Base-by-base conservation (phyloP, 116 monocot species). In the Dioscorea cayenensis region DNA sequence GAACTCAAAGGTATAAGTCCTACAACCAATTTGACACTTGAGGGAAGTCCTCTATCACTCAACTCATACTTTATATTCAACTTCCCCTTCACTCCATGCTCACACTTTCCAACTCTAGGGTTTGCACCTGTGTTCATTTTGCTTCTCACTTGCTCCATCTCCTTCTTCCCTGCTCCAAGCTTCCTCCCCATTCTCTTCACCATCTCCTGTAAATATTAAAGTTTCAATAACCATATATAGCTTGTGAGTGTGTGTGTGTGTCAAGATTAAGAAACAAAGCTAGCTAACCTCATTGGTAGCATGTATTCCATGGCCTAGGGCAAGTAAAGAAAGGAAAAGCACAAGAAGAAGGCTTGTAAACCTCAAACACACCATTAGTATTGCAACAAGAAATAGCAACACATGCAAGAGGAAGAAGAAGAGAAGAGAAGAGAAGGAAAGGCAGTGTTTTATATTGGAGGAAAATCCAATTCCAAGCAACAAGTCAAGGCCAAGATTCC, bases 1-100 rank as follows among this genome's bases (percentile, higher is more conserved):
- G 87, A 81, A 76, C 69, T 84, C 70, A 87, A 78, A 51, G 84
- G 68, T 23, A 81, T 76, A n/a, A 76, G 67, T 18, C 78, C 81
- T 43, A 43, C 43, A 71, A 64, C 60, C 36, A 79, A 60, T 67
- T 79, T 72, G 59, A 55, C 55, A 29, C 75, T 77, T 0, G 75
- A 69, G 59, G 73, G 68, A 23, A 66, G 59, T 17, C 59, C 51
- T 29, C 49, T 69, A 28, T 28, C 66, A 3, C 73, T 78, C 60
- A 87, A 68, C 50, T 64, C 77, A 73, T 80, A 73, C 76, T 70
- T 78, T 63, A 76, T 62, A 29, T 76, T 75, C 78, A 76, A 71
- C 62, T 73, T 28, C 72, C 78, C 71, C 36, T 84, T 77, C 36
- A 14, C 71, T 71, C 65, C 70, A 49, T 70, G 50, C 14, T 63